Base-by-base conservation (phyloP, 768 basidiomycete species). In the Cyathus striatus region DNA sequence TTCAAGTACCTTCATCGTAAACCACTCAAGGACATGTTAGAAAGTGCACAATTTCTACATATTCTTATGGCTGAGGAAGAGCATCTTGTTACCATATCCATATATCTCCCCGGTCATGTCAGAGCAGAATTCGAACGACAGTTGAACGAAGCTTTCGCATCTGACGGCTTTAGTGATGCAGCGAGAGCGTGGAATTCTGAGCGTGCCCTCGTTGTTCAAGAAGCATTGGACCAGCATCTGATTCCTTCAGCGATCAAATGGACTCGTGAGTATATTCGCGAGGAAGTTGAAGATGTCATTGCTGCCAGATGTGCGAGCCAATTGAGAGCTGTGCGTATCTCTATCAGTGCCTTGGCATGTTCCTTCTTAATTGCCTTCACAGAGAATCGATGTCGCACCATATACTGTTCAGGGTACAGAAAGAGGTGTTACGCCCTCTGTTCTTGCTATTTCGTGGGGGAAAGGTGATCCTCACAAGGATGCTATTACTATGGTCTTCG, bases 1-100 rank as follows among this genome's bases (percentile, higher is more conserved):
- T 98, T 98, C 78, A 98, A 98, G 72, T 98, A 97, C 65, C 75
- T 97, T 22, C 68, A 74, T 21, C 74, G 85, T 47, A 98, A 96
- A 56, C 81, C 79, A 20, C 74, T 91, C 23, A 58, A 60, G 22
- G 75, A 81, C 4, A 83, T 95, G 79, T 53, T 81, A 27, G 73
- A 81, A 30, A 69, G 75, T 1, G 69, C 88, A 16, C 90, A 94
- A 52, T 97, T 94, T 64, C 71, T 97, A 20, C 83, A 90, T 50
- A 95, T 98, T 50, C 79, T 97, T 6, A 76, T 78, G 30, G 96
- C 96, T 1, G 95, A 99, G 61, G 65, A 79, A n/a, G 89, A 95
- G 41, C 83, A 86, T 43, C 73, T 98, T 39, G 81, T 98, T 54
- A 88, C 73, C 0, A 76, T 94, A 41, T 66, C 78, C 5, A 78